Conservation (phyloP, 768 basidiomycete genomes). For the Gloeopeniophorella convolvens region DNA sequence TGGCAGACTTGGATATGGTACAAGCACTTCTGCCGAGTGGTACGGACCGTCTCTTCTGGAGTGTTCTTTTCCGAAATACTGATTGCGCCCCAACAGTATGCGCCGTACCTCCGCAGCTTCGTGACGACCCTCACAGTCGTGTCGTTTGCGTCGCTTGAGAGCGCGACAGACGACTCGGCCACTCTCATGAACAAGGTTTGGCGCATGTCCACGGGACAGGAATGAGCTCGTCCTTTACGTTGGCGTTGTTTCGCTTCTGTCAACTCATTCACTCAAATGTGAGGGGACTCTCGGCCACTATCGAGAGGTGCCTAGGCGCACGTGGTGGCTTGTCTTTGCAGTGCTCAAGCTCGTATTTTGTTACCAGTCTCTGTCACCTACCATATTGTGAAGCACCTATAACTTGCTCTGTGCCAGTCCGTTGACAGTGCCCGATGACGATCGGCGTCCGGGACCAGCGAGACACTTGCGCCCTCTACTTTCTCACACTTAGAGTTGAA, state of each 20-base stretch:
- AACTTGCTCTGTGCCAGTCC: too few species aligned
- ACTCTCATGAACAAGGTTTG: conserved; percentile 60
- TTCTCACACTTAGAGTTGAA: too few species aligned
- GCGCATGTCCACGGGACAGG: conserved; percentile 64
- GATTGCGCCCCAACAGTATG: conserved; percentile 45
- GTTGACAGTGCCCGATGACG: too few species aligned
- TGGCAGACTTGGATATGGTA: conserved; percentile 95
- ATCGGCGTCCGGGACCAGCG: too few species aligned
- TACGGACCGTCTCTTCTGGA: conserved; percentile 32
- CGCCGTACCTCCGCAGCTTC: conserved; percentile 73
- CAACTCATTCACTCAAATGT: too few species aligned
- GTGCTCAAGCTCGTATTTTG: too few species aligned
- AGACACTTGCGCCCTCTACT: too few species aligned
- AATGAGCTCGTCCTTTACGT: conserved; percentile 21
- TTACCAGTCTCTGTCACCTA: too few species aligned
- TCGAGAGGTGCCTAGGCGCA: too few species aligned
- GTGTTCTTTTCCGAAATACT: conserved; percentile 2
- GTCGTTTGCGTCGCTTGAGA: conserved; percentile 60
- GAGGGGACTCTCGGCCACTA: too few species aligned
- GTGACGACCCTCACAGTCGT: conserved; percentile 62
- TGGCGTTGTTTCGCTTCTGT: not conserved
- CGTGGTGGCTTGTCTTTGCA: too few species aligned
- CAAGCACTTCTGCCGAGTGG: conserved; percentile 77
- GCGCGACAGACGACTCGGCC: conserved; percentile 48
- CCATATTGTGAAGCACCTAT: too few species aligned